A percentile compares a stretch with the other conserved stretches of the same genome.
Evolutionary conservation across 176 grass and related monocot species (phyloP).

Genomic region (Tillandsia leiboldiana): DNA sequence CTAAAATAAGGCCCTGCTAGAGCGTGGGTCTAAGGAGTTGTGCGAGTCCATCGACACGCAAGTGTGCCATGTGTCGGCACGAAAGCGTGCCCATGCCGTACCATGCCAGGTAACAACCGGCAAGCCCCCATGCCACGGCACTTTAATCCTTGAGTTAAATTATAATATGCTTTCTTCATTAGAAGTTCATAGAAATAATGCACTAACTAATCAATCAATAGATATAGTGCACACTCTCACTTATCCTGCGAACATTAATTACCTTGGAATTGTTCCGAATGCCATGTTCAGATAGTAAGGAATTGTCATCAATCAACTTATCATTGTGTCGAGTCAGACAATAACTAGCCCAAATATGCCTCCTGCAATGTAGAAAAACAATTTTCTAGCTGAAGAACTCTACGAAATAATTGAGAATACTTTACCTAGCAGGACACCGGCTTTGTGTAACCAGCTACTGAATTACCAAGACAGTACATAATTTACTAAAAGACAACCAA

Average conservation of each 20-base stretch:
- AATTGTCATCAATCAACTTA: conserved; percentile 77
- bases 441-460: too few species aligned
- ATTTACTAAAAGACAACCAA: too few species aligned
- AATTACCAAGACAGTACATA: too few species aligned
- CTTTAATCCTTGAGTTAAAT: too few species aligned
- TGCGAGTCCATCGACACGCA: too few species aligned
- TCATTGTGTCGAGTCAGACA: conserved; percentile 52
- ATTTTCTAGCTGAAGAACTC: not conserved
- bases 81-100: too few species aligned
- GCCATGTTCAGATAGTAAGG: conserved; percentile 39
- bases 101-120: too few species aligned
- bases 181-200: not conserved
- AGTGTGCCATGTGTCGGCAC: too few species aligned
- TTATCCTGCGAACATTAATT: not conserved
- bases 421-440: not conserved
- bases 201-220: not conserved
- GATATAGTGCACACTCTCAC: not conserved
- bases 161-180: not conserved
- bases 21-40: too few species aligned
- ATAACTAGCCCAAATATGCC: conserved; percentile 86
- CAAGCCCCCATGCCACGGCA: too few species aligned
- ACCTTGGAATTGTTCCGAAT: conserved; percentile 77
- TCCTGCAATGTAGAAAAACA: conserved; percentile 34
- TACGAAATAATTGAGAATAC: not conserved
- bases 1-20: too few species aligned